Evolutionary conservation across 371 early-diverging fungal genomes (phyloP).

Genomic region (Quaeritorhiza haematococci): DNA sequence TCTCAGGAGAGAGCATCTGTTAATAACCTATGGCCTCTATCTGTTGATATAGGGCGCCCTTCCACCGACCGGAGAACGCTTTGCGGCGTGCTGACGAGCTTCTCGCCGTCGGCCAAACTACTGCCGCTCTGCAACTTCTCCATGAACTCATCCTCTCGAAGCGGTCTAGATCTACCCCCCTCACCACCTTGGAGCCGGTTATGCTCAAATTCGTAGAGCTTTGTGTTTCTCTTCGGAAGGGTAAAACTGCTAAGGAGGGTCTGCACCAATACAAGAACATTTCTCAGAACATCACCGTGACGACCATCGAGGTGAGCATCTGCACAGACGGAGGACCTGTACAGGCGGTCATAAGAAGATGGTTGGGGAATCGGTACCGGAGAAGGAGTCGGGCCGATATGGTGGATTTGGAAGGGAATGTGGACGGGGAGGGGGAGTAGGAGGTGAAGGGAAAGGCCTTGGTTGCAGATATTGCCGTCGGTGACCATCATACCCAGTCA

Average conservation of each 20-base stretch:
- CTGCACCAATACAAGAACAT: conserved; percentile 95
- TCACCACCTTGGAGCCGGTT: conserved; percentile 82
- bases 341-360: no score
- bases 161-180: conserved; percentile 73
- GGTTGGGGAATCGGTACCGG: not conserved
- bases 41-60: no score
- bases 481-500: no score
- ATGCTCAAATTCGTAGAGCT: conserved; percentile 90
- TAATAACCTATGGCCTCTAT: no score
- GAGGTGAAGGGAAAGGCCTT: not conserved
- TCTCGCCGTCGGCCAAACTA: conserved; percentile 81
- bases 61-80: conserved; percentile 58
- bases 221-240: conserved; percentile 80
- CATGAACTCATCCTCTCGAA: conserved; percentile 87
- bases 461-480: no score
- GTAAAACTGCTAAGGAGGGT: conserved; percentile 91
- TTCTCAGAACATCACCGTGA: conserved; percentile 87
- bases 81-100: conserved; percentile 67
- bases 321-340: not conserved
- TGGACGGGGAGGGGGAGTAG: not conserved
- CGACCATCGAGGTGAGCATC: conserved; percentile 71
- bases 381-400: not conserved
- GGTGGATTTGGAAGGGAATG: no score
- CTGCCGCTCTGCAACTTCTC: conserved; percentile 81
- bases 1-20: no score